Percentiles rank a stretch among this genome's conserved stretches.
These are phyloP conservation scores for Oenanthe javanica DNA, from an alignment of 140 eudicot genomes.

Conservation along the genomic window DNA sequence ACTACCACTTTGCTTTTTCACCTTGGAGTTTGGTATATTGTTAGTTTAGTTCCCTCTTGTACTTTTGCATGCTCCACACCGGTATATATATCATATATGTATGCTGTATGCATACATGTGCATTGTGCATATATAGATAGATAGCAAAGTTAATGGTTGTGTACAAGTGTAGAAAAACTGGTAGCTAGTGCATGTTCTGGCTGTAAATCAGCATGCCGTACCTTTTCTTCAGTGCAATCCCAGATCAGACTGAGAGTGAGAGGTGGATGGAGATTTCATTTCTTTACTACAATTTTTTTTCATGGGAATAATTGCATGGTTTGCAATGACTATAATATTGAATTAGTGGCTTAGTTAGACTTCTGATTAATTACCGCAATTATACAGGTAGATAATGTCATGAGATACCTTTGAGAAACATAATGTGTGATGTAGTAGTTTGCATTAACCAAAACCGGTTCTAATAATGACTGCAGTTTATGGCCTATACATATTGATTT, in stretches of 20 bases:
- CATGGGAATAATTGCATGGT: neutral
- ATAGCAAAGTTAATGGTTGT: neutral
- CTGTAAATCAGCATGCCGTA: neutral
- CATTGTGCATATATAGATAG: neutral
- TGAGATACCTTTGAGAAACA: too few relatives aligned
- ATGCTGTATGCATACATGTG: neutral
- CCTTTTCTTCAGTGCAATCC: neutral
- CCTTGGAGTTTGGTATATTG: slow-evolving; percentile 2
- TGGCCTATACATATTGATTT: too few relatives aligned
- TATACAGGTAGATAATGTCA: too few relatives aligned
- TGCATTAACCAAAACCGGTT: too few relatives aligned
- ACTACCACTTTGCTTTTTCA: neutral
- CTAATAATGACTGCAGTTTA: too few relatives aligned
- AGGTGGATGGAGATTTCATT: neutral
- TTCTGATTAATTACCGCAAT: too few relatives aligned
- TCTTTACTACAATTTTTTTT: neutral
- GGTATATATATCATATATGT: neutral
- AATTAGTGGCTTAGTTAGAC: neutral
- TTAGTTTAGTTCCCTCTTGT: neutral
- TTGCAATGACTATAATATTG: neutral
- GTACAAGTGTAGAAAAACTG: neutral
- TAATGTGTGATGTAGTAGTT: too few relatives aligned
- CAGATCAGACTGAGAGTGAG: neutral
- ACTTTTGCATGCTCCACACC: neutral
- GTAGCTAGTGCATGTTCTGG: slow-evolving; percentile 4